Percentiles rank a stretch among this genome's conserved stretches.
Evolutionary conservation across 805 yeast species (phyloP).

Genomic region (Cyberlindnera galapagoensis): DNA sequence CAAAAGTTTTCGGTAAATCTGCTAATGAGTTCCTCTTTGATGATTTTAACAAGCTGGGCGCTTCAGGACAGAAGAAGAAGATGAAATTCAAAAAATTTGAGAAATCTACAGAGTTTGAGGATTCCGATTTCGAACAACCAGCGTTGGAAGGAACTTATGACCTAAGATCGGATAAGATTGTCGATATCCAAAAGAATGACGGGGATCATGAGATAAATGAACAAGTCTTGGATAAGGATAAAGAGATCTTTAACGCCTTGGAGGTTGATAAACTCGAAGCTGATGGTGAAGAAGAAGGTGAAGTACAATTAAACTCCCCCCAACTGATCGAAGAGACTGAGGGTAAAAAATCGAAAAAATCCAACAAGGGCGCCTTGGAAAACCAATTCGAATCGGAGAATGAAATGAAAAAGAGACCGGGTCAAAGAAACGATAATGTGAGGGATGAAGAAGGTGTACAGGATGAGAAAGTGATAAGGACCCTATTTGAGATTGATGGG

Average conservation of each 20-base stretch:
- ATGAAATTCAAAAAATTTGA: conserved; percentile 18
- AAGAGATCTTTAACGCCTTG: conserved; percentile 19
- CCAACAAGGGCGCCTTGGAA: conserved; percentile 10
- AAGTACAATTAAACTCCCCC: conserved; percentile 21
- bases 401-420: conserved; percentile 3
- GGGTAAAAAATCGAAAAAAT: conserved; percentile 12
- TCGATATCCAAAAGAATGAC: conserved; percentile 8
- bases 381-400: conserved; percentile 15
- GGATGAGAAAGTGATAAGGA: conserved; percentile 17
- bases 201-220: conserved; percentile 13
- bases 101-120: conserved; percentile 6
- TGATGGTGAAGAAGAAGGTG: conserved; percentile 25
- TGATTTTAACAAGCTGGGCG: conserved; percentile 14
- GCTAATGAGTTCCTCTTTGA: conserved; percentile 16
- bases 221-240: conserved; percentile 14
- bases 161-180: conserved; percentile 18
- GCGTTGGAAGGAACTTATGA: conserved; percentile 21
- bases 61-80: conserved; percentile 15
- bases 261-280: conserved; percentile 19
- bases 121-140: conserved; percentile 6
- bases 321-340: conserved; percentile 19
- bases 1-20: conserved; percentile 16
- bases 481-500: conserved; percentile 23
- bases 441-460: no score
- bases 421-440: conserved; percentile 8